A percentile compares a stretch with the other conserved stretches of the same genome.
Conservation (phyloP, 1,284 basidiomycete species). For the Gomphus bonarii region DNA sequence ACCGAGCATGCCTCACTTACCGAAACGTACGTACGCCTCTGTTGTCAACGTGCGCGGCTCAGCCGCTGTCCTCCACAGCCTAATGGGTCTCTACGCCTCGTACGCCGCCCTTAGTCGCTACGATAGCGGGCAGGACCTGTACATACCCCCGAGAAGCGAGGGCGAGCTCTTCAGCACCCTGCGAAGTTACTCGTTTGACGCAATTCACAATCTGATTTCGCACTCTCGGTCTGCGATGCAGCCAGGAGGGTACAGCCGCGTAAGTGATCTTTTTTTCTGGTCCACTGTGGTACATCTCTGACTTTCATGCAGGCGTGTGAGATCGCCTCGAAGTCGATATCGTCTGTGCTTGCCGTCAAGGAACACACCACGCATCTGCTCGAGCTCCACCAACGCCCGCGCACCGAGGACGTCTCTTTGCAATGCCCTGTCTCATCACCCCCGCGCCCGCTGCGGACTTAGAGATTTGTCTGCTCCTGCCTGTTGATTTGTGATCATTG, state of each 20-base stretch:
- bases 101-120: slow-evolving; percentile 54
- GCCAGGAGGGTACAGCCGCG: slow-evolving; percentile 63
- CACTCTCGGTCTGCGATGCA: slow-evolving; percentile 52
- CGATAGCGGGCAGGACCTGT: slow-evolving; percentile 52
- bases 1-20: slow-evolving; percentile 9
- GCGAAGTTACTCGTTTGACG: slow-evolving; percentile 66
- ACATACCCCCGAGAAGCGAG: slow-evolving; percentile 53
- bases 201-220: slow-evolving; percentile 69
- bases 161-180: slow-evolving; percentile 59
- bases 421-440: neutral
- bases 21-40: neutral
- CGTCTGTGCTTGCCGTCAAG: slow-evolving; percentile 50
- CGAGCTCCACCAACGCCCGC: slow-evolving; percentile 35
- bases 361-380: slow-evolving; percentile 58
- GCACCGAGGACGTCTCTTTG: neutral
- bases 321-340: slow-evolving; percentile 58
- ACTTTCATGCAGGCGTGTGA: slow-evolving; percentile 43
- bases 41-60: neutral
- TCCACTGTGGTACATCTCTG: neutral
- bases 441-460: slow-evolving; percentile 2
- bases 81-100: slow-evolving; percentile 52
- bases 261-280: slow-evolving; percentile 30
- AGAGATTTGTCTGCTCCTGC: neutral
- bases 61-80: slow-evolving; percentile 47
- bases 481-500: neutral